A percentile compares a stretch with the other conserved stretches of the same genome.
Conservation (phyloP, 805 yeast species). For the Yarrowia deformans region DNA sequence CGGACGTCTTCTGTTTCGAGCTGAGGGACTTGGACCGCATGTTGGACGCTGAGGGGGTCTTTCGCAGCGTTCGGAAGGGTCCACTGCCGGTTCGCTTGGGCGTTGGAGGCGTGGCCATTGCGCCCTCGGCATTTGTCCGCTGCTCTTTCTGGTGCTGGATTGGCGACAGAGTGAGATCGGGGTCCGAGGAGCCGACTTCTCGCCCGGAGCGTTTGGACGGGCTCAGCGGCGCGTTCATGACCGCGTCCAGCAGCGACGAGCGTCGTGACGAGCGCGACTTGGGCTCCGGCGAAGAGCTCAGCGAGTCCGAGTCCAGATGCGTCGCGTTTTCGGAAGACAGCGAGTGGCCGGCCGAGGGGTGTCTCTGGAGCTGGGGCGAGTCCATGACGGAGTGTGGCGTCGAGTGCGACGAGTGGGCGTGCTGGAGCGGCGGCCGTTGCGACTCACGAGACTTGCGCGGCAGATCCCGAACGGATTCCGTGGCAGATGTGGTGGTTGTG, state of each 20-base stretch:
- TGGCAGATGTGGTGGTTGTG: neutral
- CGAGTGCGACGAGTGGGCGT: constrained; percentile 18
- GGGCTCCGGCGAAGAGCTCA: constrained; percentile 22
- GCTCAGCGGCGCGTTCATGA: constrained; percentile 30
- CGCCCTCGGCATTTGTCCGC: neutral
- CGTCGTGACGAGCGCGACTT: constrained; percentile 26
- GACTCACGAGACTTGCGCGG: constrained; percentile 26
- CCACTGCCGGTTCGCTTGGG: constrained; percentile 32
- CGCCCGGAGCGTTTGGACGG: constrained; percentile 24
- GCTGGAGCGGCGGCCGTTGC: constrained; percentile 28
- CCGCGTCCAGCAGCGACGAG: constrained; percentile 32
- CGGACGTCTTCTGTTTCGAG: constrained; percentile 53
- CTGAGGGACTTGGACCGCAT: constrained; percentile 12
- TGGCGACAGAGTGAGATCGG: constrained; percentile 27
- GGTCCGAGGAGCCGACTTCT: constrained; percentile 19
- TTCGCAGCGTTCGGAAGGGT: constrained; percentile 22
- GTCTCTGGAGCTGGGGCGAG: constrained; percentile 21
- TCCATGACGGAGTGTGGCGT: constrained; percentile 33
- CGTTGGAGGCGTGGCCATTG: constrained; percentile 31
- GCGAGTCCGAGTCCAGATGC: constrained; percentile 27
- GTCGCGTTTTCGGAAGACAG: constrained; percentile 25
- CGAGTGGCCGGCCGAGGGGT: constrained; percentile 19
- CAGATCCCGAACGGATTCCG: constrained; percentile 17
- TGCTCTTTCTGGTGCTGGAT: constrained; percentile 19
- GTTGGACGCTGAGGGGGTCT: constrained; percentile 36